Evolutionary conservation across 345 rosid species (phyloP), one percentile per base, ranked within the genome.

Genomic region (Eucalyptus sp.): DNA sequence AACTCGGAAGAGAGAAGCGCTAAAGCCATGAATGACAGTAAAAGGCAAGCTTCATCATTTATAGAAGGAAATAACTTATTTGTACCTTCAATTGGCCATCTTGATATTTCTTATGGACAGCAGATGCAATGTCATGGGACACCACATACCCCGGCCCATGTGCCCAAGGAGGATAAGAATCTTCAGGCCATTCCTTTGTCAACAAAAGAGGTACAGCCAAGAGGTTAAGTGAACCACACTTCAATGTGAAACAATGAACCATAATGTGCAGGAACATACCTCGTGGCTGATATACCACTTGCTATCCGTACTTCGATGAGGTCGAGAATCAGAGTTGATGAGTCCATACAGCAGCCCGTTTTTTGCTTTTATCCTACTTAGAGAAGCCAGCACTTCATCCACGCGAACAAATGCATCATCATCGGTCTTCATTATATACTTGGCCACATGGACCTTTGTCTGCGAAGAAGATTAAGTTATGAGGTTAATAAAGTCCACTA

Each of bases 401-500:
- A 97, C 95, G 37, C 99, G 96, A 87, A 96, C 97, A 90, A 98
- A 97, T 89, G 99, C 99, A 91, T 98, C 99, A 90, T 98, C 99
- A 91, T 98, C 99, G 14, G 99, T 97, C 96, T 98, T 98, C 98
- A 97, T 97, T 88, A 96, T 93, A 91, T 94, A 96, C 91, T 95
- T 98, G 76, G 99, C 97, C 25, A 96, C 91, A 88, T 92, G 96
- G 71, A 94, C 96, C 87, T 97, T 93, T 51, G 96, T 94, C 99
- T 97, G 97, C 89, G 31, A 60, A 88, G 83, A 87, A 93, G 87
- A 91, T 71, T 50, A 76, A 37, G 84, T 91, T 89, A 88, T 89
- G 89, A 93, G 92, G 85, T 50, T 71, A 83, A 86, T 37, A 86
- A 89, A 90, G 79, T n/a, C 62, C 76, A 89, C 91, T 90, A 43